A percentile compares a stretch with the other conserved stretches of the same genome.
Conservation (phyloP, 2,329 filamentous ascomycete genomes). For the Verticillium nubilum region DNA sequence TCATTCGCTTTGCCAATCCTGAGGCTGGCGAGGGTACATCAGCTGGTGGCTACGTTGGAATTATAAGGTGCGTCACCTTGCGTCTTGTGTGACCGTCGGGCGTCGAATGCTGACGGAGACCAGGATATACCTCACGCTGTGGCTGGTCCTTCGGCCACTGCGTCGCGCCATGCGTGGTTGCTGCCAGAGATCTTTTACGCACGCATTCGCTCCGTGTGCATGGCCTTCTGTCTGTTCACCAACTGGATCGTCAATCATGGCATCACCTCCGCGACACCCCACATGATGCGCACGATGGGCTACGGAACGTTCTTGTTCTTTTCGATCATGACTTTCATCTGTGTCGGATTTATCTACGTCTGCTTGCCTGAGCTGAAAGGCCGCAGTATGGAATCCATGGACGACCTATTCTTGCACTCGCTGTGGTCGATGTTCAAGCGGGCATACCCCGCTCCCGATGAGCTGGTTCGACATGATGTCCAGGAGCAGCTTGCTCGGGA, state of each 20-base stretch:
- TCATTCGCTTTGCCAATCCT: constrained; percentile 27
- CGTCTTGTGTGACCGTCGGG: neutral
- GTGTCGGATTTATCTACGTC: constrained; percentile 35
- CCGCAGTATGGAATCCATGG: constrained; percentile 42
- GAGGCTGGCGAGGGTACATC: constrained; percentile 23
- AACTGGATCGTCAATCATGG: constrained; percentile 26
- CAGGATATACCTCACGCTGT: constrained; percentile 24
- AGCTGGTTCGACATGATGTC: constrained; percentile 1
- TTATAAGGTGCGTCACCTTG: constrained; percentile 19
- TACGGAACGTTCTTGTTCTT: constrained; percentile 12
- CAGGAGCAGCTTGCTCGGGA: neutral
- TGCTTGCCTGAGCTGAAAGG: constrained; percentile 46
- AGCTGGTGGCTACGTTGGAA: constrained; percentile 32
- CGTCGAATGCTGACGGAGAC: neutral
- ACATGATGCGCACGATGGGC: constrained; percentile 12
- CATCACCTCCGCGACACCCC: constrained; percentile 21
- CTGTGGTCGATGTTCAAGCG: constrained; percentile 34
- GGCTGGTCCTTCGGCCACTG: constrained; percentile 19
- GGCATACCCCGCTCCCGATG: constrained; percentile 45
- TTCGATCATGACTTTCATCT: constrained; percentile 4
- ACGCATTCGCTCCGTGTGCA: constrained; percentile 20
- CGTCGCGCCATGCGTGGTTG: constrained; percentile 15
- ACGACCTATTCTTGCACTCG: constrained; percentile 35
- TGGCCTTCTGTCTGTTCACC: constrained; percentile 16
- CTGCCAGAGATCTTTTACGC: constrained; percentile 24